These are phyloP conservation scores for Serendipita indica DNA, from an alignment of 768 basidiomycete genomes.

Conservation along the genomic window DNA sequence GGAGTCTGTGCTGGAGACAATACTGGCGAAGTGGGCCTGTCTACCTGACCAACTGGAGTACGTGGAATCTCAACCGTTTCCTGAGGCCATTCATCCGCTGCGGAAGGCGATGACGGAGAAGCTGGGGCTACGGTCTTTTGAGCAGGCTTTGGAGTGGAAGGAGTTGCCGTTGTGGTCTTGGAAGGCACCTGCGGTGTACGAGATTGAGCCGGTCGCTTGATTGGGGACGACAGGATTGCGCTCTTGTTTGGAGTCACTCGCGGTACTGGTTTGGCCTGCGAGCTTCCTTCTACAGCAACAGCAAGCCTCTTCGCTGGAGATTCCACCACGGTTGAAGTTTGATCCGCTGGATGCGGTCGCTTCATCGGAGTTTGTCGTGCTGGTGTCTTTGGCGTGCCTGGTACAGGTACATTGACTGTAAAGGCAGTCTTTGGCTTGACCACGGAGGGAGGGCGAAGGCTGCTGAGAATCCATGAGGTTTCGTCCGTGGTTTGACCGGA, in stretches of 20 bases:
- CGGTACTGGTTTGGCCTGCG: background rate
- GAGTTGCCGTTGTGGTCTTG: background rate
- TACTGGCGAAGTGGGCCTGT: background rate
- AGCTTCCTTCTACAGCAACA: background rate
- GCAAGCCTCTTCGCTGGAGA: background rate
- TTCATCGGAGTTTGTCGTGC: slow-evolving; percentile 5
- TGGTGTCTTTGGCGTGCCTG: background rate
- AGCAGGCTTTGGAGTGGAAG: background rate
- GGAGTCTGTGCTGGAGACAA: background rate
- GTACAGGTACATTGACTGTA: background rate
- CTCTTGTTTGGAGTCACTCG: background rate
- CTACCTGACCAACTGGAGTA: no score
- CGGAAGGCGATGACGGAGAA: background rate
- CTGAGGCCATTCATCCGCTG: background rate
- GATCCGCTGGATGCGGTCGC: background rate
- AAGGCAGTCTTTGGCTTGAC: background rate
- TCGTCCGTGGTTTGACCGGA: background rate
- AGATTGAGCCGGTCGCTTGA: background rate
- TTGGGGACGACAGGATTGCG: background rate
- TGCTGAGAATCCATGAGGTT: slow-evolving; percentile 1
- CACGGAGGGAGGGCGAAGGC: background rate
- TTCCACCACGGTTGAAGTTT: background rate
- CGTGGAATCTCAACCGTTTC: no score
- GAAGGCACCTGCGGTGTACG: background rate
- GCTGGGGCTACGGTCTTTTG: background rate